Evolutionary conservation across 345 rosid species (phyloP).

Genomic region (Populus davidiana): DNA sequence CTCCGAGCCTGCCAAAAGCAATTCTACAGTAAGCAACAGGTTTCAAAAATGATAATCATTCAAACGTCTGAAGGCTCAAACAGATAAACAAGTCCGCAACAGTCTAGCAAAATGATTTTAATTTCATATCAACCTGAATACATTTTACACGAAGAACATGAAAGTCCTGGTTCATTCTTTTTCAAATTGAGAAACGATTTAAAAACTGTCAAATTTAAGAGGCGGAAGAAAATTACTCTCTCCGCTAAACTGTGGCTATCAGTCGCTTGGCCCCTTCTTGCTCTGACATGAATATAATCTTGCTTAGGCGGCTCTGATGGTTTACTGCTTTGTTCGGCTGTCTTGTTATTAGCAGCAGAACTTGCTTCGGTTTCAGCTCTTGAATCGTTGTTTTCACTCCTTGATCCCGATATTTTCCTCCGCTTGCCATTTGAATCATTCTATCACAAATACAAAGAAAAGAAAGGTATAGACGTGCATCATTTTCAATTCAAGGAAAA

Average conservation of each 20-base stretch:
- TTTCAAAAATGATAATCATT: background rate
- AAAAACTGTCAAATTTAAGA: slow-evolving; percentile 18
- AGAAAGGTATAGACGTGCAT: background rate
- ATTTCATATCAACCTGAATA: background rate
- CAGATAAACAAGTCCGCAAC: background rate
- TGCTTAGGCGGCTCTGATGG: slow-evolving; percentile 24
- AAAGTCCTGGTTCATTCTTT: background rate
- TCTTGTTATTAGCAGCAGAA: slow-evolving; percentile 18
- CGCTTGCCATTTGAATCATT: slow-evolving; percentile 21
- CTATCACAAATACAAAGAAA: slow-evolving; percentile 14
- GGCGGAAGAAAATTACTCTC: slow-evolving; percentile 22
- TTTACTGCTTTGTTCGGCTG: slow-evolving; percentile 13
- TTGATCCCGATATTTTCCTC: slow-evolving; percentile 14
- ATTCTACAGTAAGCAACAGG: background rate
- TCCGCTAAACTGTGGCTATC: slow-evolving; percentile 39
- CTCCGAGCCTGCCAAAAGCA: slow-evolving; percentile 62
- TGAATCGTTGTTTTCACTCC: slow-evolving; percentile 4
- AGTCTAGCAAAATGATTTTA: background rate
- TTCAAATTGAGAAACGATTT: background rate
- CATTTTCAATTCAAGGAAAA: background rate
- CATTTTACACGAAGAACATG: background rate
- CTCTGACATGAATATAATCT: slow-evolving; percentile 32
- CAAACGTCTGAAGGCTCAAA: background rate
- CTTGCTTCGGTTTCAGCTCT: slow-evolving; percentile 17
- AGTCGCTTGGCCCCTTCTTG: slow-evolving; percentile 38